Conservation (phyloP, 148 eudicot species). For the Suaeda aralocaspica region DNA sequence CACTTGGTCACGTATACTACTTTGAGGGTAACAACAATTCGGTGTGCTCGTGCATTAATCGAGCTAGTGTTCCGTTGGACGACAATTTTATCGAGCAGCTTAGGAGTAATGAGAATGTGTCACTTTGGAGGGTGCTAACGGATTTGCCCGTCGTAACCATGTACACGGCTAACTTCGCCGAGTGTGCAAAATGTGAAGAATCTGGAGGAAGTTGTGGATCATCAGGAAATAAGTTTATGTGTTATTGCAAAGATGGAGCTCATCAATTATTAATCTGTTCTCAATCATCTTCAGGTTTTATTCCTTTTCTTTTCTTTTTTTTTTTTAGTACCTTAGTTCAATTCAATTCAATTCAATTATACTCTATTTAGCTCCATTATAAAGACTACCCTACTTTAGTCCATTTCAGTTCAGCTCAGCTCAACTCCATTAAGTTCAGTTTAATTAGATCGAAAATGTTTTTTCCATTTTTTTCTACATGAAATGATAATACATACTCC, state of each 20-base stretch:
- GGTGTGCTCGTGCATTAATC: conserved; percentile 2
- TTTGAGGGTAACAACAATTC: background rate
- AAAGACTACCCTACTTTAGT: too few species aligned
- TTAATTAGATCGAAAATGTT: too few species aligned
- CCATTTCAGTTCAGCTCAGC: too few species aligned
- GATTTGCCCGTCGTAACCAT: conserved; percentile 4
- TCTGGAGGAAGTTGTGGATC: conserved; percentile 24
- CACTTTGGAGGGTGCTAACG: background rate
- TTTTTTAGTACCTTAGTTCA: background rate
- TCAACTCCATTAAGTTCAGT: too few species aligned
- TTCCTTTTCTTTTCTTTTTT: background rate
- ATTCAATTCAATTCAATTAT: too few species aligned
- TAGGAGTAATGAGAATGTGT: background rate
- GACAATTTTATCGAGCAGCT: background rate
- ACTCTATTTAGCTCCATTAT: too few species aligned
- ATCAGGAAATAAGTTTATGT: background rate
- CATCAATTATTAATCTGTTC: background rate
- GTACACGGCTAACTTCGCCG: conserved; percentile 6
- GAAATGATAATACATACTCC: too few species aligned
- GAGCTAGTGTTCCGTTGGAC: conserved; percentile 7
- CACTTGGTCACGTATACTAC: background rate
- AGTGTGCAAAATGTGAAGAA: conserved; percentile 9
- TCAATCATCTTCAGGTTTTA: background rate
- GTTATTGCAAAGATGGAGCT: conserved; percentile 14
- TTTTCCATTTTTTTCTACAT: too few species aligned